Base-by-base conservation (phyloP, 176 grass and related monocot species). In the Eragrostis curvula region DNA sequence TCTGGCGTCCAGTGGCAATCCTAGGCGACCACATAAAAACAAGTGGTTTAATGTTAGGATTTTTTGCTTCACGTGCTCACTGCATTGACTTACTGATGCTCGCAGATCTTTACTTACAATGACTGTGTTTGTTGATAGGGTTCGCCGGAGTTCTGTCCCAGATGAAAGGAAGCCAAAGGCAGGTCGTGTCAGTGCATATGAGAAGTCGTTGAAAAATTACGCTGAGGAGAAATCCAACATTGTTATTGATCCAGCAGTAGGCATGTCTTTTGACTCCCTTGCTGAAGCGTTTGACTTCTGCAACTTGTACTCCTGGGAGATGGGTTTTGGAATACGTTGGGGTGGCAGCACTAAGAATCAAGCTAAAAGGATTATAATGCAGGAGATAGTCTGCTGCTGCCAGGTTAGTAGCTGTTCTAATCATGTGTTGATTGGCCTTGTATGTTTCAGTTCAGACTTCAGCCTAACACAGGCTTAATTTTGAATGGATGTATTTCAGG, bases 271-370 rank as follows among this genome's bases (percentile, higher is more conserved):
- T 13, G 43, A 65, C 43, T 65, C 75, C 59, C 17, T 10, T n/a
- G 75, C 42, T 49, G 75, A 78, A 1, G 75, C 59, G 14, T 78
- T n/a, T 5, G 27, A 64, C 13, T 78, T 78, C 8, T 78, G 32
- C 25, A 78, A 78, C 59, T 14, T 65, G 59, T 13, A 78, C 47
- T 78, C 75, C 42, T 78, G 75, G 75, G 75, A 78, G 42, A 3
- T 48, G 24, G 75, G 58, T 24, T 74, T 78, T 78, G 75, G 75
- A 32, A 78, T 78, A 49, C 16, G 17, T 2, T 78, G 58, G 42
- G 47, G 63, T 49, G 13, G 28, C 69, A 39, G 17, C 48, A 55
- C 0, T 21, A 73, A 49, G 24, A 30, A 20, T 48, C 16, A 5
- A 46, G 43, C 18, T 15, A 32, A 49, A 78, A 49, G 16, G 32